A percentile compares a stretch with the other conserved stretches of the same genome.
These are phyloP conservation scores for Trichophyton verrucosum DNA, from an alignment of 2,329 filamentous ascomycete species.

Conservation along the genomic window DNA sequence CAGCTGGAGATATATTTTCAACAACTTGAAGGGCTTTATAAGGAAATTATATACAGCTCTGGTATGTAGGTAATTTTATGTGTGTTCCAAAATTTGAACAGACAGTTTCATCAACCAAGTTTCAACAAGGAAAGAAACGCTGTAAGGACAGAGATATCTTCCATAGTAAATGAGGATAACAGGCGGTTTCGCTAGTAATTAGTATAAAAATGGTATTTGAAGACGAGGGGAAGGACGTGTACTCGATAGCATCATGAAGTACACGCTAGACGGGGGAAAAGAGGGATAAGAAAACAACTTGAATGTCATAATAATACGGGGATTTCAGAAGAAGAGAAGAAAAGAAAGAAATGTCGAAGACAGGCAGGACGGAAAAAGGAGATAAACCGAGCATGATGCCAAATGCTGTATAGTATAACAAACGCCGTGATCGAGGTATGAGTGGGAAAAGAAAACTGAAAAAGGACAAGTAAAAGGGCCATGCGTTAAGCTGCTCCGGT, in stretches of 20 bases:
- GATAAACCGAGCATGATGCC: neutral
- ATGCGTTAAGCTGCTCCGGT: neutral
- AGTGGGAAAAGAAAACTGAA: neutral
- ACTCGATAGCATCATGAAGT: neutral
- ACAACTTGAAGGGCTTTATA: neutral
- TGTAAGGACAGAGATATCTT: neutral
- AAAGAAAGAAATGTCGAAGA: too few relatives aligned
- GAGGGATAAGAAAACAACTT: neutral
- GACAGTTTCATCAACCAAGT: neutral
- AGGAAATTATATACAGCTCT: neutral
- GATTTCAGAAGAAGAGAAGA: neutral
- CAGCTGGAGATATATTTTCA: neutral
- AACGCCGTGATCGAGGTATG: neutral
- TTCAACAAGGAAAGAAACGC: neutral
- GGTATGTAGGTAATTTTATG: neutral
- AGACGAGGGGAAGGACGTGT: neutral
- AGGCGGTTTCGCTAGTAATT: neutral
- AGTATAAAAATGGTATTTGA: neutral
- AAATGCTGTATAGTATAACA: neutral
- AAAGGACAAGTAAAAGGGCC: neutral
- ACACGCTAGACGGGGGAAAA: neutral
- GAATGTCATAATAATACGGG: constrained; percentile 5
- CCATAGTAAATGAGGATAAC: neutral
- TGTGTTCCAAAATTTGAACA: neutral
- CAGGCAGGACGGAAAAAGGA: neutral